phyloP scores from a whole-genome alignment of 805 yeast genomes.

The Candida multigemmis region DNA sequence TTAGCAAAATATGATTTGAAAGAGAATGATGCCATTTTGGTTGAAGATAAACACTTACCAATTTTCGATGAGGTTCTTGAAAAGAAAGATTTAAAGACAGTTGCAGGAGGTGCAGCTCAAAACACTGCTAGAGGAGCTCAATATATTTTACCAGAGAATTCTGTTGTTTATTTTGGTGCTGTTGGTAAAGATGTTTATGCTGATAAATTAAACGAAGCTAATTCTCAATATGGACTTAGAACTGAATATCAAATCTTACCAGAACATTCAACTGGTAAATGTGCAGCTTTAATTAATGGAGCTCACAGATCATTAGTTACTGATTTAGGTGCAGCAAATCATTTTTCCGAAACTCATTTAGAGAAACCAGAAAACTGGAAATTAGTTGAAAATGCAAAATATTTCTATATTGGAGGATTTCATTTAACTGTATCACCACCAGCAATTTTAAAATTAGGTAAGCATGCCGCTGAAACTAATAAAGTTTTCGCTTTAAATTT shows the following conservation, averaged over 20 bases:
- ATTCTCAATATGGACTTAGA: conserved; percentile 77
- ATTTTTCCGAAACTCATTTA: conserved; percentile 83
- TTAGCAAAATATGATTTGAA: conserved; percentile 76
- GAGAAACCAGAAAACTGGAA: conserved; percentile 86
- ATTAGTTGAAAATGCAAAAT: conserved; percentile 69
- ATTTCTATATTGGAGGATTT: conserved; percentile 96
- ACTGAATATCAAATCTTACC: conserved; percentile 79
- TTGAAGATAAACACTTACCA: conserved; percentile 76
- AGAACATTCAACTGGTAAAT: conserved; percentile 83
- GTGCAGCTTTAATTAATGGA: conserved; percentile 92
- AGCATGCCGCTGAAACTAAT: conserved; percentile 80
- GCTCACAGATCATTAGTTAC: conserved; percentile 89
- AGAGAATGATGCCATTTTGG: conserved; percentile 88
- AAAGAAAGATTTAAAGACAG: conserved; percentile 50
- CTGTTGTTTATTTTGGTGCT: conserved; percentile 91
- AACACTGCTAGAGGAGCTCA: conserved; percentile 99
- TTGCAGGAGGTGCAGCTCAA: conserved; percentile 99
- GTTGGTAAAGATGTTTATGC: conserved; percentile 91
- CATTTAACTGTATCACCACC: conserved; percentile 97
- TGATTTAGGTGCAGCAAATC: conserved; percentile 96
- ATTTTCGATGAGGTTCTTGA: conserved; percentile 73
- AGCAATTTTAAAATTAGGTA: conserved; percentile 81
- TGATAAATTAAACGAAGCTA: conserved; percentile 73
- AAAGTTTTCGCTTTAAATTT: conserved; percentile 78
- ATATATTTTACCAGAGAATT: conserved; percentile 68